phyloP scores from a whole-genome alignment of 2,329 filamentous ascomycete species.

The Diaporthe batatas region DNA sequence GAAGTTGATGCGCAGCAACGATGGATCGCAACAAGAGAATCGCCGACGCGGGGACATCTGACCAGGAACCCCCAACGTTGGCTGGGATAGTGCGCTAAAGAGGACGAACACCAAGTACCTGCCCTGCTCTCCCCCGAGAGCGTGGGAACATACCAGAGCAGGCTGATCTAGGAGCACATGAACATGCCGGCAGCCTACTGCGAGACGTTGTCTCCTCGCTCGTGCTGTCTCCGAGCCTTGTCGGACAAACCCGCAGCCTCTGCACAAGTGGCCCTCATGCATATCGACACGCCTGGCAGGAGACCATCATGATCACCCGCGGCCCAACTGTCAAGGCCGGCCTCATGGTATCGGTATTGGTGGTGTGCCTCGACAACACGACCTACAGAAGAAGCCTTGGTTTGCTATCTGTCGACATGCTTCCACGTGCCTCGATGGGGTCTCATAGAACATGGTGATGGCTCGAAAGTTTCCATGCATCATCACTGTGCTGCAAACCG shows the following conservation, averaged over 20 bases:
- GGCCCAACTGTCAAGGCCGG: conserved; percentile 8
- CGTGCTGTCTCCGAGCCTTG: neutral
- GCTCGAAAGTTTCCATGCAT: neutral
- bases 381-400: neutral
- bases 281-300: neutral
- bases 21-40: conserved; percentile 9
- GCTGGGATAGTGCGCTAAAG: conserved; percentile 5
- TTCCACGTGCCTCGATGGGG: neutral
- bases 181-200: neutral
- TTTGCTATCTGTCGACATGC: conserved; percentile 5
- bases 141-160: neutral
- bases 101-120: conserved; percentile 26
- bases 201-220: neutral
- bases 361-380: neutral
- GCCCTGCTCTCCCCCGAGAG: neutral
- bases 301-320: neutral
- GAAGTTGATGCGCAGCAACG: neutral
- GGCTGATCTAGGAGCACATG: conserved; percentile 18
- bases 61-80: neutral
- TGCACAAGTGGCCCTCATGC: neutral
- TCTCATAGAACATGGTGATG: neutral
- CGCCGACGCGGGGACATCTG: neutral
- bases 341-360: neutral
- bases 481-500: conserved; percentile 18
- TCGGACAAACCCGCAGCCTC: neutral